These are phyloP conservation scores for Cucumis sativus DNA, from an alignment of 306 rosid genomes.

Conservation along the genomic window Cucumber_9930_V3 NC_026655.2:16025001-16025500, in stretches of 20 bases:
- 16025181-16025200: background rate
- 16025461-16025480: too few species aligned
- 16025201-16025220: background rate
- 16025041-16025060: background rate
- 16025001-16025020: too few species aligned
- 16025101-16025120: conserved; percentile 87
- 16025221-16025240: background rate
- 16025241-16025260: conserved; percentile 14
- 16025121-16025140: conserved; percentile 87
- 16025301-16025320: conserved; percentile 90
- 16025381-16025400: background rate
- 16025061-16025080: background rate
- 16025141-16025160: conserved; percentile 26
- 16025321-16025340: conserved; percentile 86
- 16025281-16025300: conserved; percentile 92
- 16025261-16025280: conserved; percentile 88
- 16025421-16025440: too few species aligned
- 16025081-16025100: conserved; percentile 57
- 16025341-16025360: background rate
- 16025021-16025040: background rate
- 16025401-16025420: background rate
- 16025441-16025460: too few species aligned
- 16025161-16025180: background rate
- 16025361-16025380: background rate
- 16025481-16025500: too few species aligned